Conservation (phyloP, 805 yeast genomes). For the Saccharomycopsis amapae region DNA sequence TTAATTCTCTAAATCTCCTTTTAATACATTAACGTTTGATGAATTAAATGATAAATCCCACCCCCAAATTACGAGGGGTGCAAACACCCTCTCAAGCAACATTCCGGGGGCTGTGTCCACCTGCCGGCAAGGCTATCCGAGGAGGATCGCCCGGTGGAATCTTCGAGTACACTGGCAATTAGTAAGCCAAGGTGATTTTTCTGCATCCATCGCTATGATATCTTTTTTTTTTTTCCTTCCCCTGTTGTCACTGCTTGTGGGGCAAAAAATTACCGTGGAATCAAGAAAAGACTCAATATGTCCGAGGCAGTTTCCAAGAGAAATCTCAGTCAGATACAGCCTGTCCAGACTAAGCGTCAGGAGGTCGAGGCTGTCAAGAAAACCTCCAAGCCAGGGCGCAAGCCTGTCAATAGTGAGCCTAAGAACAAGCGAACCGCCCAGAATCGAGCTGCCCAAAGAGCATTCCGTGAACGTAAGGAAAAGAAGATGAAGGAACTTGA, state of each 20-base stretch:
- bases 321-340: conserved; percentile 18
- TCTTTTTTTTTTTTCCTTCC: no score
- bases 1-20: neutral
- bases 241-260: neutral
- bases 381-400: conserved; percentile 64
- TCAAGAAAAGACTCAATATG: conserved; percentile 1
- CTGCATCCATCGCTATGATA: no score
- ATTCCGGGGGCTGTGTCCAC: no score
- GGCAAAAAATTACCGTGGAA: no score
- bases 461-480: conserved; percentile 92
- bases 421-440: conserved; percentile 91
- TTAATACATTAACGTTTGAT: no score
- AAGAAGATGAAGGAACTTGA: conserved; percentile 79
- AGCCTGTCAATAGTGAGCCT: conserved; percentile 69
- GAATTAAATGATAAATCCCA: no score
- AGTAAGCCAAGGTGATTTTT: no score
- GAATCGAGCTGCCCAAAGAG: conserved; percentile 97
- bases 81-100: no score
- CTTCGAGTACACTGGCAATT: no score
- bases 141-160: no score
- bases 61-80: no score
- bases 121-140: no score
- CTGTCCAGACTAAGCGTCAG: conserved; percentile 20
- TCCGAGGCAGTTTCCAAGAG: conserved; percentile 11
- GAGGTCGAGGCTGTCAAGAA: conserved; percentile 26